A percentile compares a stretch with the other conserved stretches of the same genome.
Evolutionary conservation across 345 rosid species (phyloP).

Genomic region (Salix udensis): DNA sequence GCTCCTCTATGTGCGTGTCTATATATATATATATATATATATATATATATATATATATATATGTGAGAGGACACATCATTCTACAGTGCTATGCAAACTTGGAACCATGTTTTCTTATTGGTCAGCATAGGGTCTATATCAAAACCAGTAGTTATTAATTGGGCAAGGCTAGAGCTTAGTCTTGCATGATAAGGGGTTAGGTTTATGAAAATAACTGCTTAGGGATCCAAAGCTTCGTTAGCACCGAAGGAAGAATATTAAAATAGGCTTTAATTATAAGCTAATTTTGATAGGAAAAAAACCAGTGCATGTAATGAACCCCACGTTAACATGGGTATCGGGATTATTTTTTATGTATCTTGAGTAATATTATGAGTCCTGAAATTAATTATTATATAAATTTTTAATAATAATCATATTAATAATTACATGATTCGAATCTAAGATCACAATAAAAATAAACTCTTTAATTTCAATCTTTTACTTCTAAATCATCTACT

Average conservation of each 20-base stretch:
- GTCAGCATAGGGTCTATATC: too few relatives aligned
- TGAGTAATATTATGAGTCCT: rapidly evolving
- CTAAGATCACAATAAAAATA: too few relatives aligned
- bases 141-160: not conserved
- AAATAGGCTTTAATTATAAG: constrained; percentile 19
- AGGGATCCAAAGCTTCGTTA: constrained; percentile 23
- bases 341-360: too few relatives aligned
- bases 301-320: constrained; percentile 15
- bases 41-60: too few relatives aligned
- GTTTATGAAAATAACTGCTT: not conserved
- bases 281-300: constrained; percentile 32
- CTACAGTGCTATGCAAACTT: too few relatives aligned
- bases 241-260: constrained; percentile 18
- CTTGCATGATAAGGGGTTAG: constrained; percentile 3
- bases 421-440: rapidly evolving
- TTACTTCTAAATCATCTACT: too few relatives aligned
- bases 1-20: too few relatives aligned
- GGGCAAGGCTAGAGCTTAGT: not conserved
- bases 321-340: not conserved
- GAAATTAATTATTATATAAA: too few relatives aligned
- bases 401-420: rapidly evolving
- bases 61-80: too few relatives aligned
- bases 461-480: too few relatives aligned
- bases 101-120: too few relatives aligned
- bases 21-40: too few relatives aligned